Evolutionary conservation across 2,329 filamentous ascomycete genomes (phyloP).

Genomic region (Colletotrichum somersetense): DNA sequence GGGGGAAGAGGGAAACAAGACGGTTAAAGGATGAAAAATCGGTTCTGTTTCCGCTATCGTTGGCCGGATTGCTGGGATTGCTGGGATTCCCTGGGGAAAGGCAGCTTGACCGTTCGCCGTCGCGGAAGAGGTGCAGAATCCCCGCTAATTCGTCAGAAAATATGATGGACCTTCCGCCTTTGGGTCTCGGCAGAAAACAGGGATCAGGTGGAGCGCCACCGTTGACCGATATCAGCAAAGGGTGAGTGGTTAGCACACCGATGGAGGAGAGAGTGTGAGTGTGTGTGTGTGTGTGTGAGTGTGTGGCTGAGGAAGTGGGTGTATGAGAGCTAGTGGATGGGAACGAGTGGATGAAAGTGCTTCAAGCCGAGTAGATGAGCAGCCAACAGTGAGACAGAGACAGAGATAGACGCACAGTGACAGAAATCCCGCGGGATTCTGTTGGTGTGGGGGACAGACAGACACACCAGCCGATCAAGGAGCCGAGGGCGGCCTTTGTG

Average conservation of each 20-base stretch:
- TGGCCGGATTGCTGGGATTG: slow-evolving; percentile 16
- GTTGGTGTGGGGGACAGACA: slow-evolving; percentile 4
- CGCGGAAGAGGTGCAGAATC: slow-evolving; percentile 30
- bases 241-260: background rate
- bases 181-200: background rate
- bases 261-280: background rate
- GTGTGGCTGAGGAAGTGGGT: background rate
- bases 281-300: background rate
- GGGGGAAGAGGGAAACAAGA: background rate
- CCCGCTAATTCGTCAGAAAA: slow-evolving; percentile 37
- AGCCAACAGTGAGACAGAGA: background rate
- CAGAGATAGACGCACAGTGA: background rate
- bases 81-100: background rate
- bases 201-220: slow-evolving; percentile 25
- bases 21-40: slow-evolving; percentile 12
- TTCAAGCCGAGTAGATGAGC: background rate
- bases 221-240: slow-evolving; percentile 11
- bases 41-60: background rate
- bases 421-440: background rate
- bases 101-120: background rate
- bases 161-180: slow-evolving; percentile 31
- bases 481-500: slow-evolving; percentile 37
- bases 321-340: background rate
- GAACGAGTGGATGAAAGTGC: background rate
- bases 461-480: slow-evolving; percentile 18